Conservation (phyloP, 768 basidiomycete species). For the Kondoa malvinella region DNA sequence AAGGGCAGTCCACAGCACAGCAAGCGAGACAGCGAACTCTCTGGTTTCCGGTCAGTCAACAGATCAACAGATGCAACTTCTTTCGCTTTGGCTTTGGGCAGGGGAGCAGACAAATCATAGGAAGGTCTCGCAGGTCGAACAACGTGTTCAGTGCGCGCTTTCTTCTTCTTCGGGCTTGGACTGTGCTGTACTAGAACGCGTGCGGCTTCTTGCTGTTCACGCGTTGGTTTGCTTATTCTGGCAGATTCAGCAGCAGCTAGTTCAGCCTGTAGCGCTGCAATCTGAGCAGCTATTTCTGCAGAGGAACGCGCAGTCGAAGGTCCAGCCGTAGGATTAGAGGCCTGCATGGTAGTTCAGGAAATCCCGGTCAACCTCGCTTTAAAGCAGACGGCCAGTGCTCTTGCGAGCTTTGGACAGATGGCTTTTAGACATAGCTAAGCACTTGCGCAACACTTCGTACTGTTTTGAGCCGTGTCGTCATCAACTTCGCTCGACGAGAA, state of each 20-base stretch:
- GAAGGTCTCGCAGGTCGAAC: not conserved
- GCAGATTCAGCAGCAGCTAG: not conserved
- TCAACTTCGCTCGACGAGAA: too few relatives aligned
- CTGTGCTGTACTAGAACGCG: not conserved
- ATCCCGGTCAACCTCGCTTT: too few relatives aligned
- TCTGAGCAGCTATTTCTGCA: not conserved
- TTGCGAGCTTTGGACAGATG: too few relatives aligned
- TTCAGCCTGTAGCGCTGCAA: not conserved
- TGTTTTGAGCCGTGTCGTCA: too few relatives aligned
- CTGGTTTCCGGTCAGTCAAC: not conserved
- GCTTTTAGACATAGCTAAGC: too few relatives aligned
- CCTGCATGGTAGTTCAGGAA: too few relatives aligned
- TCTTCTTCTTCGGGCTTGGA: not conserved
- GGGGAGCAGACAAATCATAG: not conserved
- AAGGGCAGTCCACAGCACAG: not conserved
- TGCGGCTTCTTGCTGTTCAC: not conserved
- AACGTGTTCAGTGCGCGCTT: not conserved
- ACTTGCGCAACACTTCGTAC: too few relatives aligned
- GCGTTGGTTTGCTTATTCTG: not conserved
- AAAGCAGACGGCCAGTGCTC: too few relatives aligned
- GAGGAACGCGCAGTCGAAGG: not conserved
- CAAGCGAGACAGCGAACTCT: not conserved
- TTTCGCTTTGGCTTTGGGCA: not conserved
- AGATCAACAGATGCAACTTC: not conserved
- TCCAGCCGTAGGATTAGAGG: not conserved